Evolutionary conservation across 805 yeast species (phyloP), one percentile per base, ranked within the genome.

Genomic region (Sungouiella blattae): DNA sequence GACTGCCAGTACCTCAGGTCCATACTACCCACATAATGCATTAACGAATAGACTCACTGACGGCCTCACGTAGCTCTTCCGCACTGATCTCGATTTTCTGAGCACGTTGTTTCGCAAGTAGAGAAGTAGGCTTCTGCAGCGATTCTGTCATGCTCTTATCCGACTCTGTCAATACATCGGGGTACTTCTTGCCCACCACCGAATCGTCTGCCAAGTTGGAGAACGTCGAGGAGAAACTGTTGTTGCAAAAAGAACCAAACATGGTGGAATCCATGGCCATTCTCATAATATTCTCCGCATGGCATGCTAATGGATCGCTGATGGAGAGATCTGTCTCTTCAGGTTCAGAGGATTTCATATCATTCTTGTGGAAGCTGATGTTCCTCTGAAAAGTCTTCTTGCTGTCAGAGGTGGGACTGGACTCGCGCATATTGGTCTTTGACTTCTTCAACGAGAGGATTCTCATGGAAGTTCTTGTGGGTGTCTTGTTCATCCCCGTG

Each of bases 201-300:
- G 66, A 58, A 21, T 64, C 69, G 33, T 61, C 64, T 5, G 50
- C 53, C 33, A 55, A 48, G 31, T 52, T 50, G 14, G 58, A 55
- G 42, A 62, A 62, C 13, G 60, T 60, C 18, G 62, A 57, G 18
- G 68, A 62, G 30, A 64, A 59, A 11, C 67, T 58, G 17, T 58
- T 55, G 37, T 62, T 60, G 31, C 58, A 63, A 6, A 67, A 60
- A 1, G 71, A 64, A 1, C 70, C 69, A 33, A 67, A 52, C 68
- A 67, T 62, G 3, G 73, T 68, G 18, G 73, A 62, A 40, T 68
- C 73, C 31, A 68, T 67, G 4, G 73, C 73, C 73, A 68, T 67
- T 15, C 69, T 52, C 59, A 68, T 53, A 36, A 68, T 68, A 36
- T 64, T 65, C 32, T 67, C 67, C 2, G 73, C 73, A 41, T 68